Base-by-base conservation (phyloP, 2,329 filamentous ascomycete species). In the Epichloe hybrida region DNA sequence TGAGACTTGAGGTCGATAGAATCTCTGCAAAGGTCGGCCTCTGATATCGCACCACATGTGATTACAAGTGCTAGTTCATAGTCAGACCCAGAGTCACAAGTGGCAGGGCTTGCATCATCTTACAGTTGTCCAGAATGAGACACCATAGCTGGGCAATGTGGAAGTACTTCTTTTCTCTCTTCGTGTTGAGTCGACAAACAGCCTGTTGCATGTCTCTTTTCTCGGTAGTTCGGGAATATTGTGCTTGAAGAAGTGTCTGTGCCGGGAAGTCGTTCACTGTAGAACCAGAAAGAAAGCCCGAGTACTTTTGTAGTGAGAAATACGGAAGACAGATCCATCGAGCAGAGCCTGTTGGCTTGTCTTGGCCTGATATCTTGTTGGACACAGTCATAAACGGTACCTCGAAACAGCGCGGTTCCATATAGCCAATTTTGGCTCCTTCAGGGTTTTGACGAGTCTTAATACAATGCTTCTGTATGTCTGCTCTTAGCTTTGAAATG, bases 61-160 rank as follows among this genome's bases (percentile, higher is more conserved):
- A 73, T 61, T 4, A 74, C 60, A 2, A 72, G 56, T 7, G 56
- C 64, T 62, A 55, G 56, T 56, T 31, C 35, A 2, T 3, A 52
- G 40, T 21, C 17, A 31, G 23, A 13, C 23, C 8, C 27, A 31
- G 7, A 31, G 27, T 3, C 27, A 31, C 8, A 31, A 31, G 27
- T 31, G 27, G 27, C 27, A 31, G 27, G 27, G 27, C 27, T 31
- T 31, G 2, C 27, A 9, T 31, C 27, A 9, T 31, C 67, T 56
- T 58, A 73, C 71, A 65, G 43, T 72, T 68, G 40, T 69, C 68
- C 1, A 76, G 53, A 6, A 73, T 59, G 5, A 76, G 55, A 53
- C 67, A 71, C 73, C 73, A 76, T 9, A 74, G 50, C 54, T 76
- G 73, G 1, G 68, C 62, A 42, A 75, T 68, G 50, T 76, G 72